These are phyloP conservation scores for Linaria vulgaris DNA, from an alignment of 257 asterid species.

Conservation along the genomic window DNA sequence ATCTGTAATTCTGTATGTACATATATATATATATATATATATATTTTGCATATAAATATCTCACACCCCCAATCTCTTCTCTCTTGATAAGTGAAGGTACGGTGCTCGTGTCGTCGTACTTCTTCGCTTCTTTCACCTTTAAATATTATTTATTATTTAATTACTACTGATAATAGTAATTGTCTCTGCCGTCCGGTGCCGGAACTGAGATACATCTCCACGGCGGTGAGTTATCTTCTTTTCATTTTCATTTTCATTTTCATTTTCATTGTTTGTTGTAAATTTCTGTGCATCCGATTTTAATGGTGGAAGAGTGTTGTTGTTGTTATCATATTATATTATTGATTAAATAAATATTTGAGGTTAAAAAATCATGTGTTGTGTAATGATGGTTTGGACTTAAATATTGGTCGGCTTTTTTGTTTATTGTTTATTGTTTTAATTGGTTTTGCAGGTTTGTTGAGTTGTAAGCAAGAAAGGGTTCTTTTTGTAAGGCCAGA, in stretches of 20 bases:
- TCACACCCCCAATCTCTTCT: conserved; percentile 17
- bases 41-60: conserved; percentile 23
- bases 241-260: neutral
- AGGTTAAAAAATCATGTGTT: neutral
- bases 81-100: conserved; percentile 49
- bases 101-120: conserved; percentile 26
- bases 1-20: neutral
- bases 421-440: conserved; percentile 19
- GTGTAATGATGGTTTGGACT: conserved; percentile 20
- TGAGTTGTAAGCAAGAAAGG: conserved; percentile 32
- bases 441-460: conserved; percentile 46
- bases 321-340: neutral
- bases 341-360: conserved; percentile 20
- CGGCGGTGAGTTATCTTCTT: conserved; percentile 21
- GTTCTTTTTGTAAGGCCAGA: conserved; percentile 25
- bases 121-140: conserved; percentile 27
- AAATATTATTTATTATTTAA: too few relatives aligned
- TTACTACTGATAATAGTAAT: too few relatives aligned
- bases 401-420: conserved; percentile 34
- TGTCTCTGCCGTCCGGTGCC: too few relatives aligned
- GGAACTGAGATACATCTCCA: too few relatives aligned
- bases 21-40: neutral
- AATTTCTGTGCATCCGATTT: conserved; percentile 49
- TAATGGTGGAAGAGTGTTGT: conserved; percentile 32
- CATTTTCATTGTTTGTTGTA: conserved; percentile 12